Conservation (phyloP, 768 basidiomycete genomes). For the Rhodosporidiobolus odoratus region DNA sequence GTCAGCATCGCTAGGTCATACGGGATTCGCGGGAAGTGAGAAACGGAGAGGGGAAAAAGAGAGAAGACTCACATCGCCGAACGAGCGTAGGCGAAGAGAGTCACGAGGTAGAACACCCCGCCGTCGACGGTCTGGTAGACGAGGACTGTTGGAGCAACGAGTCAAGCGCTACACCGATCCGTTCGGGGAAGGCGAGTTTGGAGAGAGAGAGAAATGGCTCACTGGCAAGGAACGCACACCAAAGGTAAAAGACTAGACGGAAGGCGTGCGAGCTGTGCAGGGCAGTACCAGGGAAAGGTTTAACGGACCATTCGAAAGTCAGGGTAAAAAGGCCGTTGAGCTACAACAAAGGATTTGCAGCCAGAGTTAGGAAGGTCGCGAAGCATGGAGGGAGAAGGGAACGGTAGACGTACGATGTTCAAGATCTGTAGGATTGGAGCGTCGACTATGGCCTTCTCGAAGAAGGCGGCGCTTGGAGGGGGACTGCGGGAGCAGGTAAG, state of each 20-base stretch:
- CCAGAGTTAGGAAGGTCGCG: neutral
- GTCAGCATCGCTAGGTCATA: too few relatives aligned
- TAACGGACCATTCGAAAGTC: slow-evolving; percentile 67
- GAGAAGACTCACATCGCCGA: slow-evolving; percentile 46
- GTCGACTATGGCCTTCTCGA: slow-evolving; percentile 71
- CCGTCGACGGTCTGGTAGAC: slow-evolving; percentile 70
- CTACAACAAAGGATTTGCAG: slow-evolving; percentile 6
- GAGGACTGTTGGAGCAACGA: slow-evolving; percentile 45
- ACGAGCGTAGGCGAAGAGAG: slow-evolving; percentile 61
- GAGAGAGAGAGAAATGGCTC: slow-evolving; percentile 55
- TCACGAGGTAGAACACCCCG: slow-evolving; percentile 71
- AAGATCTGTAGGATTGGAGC: slow-evolving; percentile 67
- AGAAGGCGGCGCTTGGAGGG: slow-evolving; percentile 57
- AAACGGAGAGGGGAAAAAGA: neutral
- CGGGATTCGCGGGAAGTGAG: too few relatives aligned
- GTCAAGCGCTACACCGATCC: too few relatives aligned
- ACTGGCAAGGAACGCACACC: slow-evolving; percentile 57
- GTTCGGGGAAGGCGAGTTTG: neutral
- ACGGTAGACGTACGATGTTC: slow-evolving; percentile 49
- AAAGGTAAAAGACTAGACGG: slow-evolving; percentile 60
- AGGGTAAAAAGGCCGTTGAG: slow-evolving; percentile 58
- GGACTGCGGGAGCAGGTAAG: slow-evolving; percentile 51
- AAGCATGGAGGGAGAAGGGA: neutral
- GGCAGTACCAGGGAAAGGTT: slow-evolving; percentile 43
- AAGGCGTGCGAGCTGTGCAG: slow-evolving; percentile 48